Evolutionary conservation across 768 basidiomycete genomes (phyloP), one percentile per base, ranked within the genome.

Genomic region (Suillus alpinus): DNA sequence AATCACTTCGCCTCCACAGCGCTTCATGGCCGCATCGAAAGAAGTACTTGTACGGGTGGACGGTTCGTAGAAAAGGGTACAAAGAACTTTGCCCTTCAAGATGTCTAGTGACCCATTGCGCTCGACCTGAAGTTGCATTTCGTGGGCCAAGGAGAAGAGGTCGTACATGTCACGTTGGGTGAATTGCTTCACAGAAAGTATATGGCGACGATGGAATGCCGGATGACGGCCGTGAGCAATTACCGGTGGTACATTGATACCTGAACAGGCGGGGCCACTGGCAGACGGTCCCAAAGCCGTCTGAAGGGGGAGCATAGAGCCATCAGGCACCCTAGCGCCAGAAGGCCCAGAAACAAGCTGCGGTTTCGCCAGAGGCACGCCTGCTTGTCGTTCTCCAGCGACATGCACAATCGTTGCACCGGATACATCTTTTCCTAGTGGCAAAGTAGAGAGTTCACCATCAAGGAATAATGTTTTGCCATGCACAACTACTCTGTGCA

Each of bases 1-100:
- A n/a, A 97, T 88, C 41, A 98, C 96, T 68, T 95, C 87, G 20
- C 97, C 97, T 31, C 97, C 97, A 68, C 94, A 94, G 55, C 97
- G 86, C 74, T 97, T 96, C 97, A 98, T 99, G 12, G 97, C 97
- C 2, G 96, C 90, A 71, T 99, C 96, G 68, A 99, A 99, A 9
- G 96, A 98, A 4, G 91, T 83, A 63, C 92, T 94, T 3, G 97
- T 99, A 37, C 97, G 84, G 3, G 97, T 99, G 3, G 95, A 97
- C 1, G 96, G 92, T 73, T 99, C 97, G 73, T 94, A 99, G 82
- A 99, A 99, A 40, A 95, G 72, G 23, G 88, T 95, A 71, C 90
- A 94, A 6, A 99, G 83, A 1, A 99, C 88, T 62, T 89, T 92
- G 40, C 96, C 96, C 64, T 89, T 91, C 49, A 98, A 81, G 60